These are phyloP conservation scores for Aspergillus sclerotioniger DNA, from an alignment of 495 filamentous ascomycete species.

Conservation along the genomic window DNA sequence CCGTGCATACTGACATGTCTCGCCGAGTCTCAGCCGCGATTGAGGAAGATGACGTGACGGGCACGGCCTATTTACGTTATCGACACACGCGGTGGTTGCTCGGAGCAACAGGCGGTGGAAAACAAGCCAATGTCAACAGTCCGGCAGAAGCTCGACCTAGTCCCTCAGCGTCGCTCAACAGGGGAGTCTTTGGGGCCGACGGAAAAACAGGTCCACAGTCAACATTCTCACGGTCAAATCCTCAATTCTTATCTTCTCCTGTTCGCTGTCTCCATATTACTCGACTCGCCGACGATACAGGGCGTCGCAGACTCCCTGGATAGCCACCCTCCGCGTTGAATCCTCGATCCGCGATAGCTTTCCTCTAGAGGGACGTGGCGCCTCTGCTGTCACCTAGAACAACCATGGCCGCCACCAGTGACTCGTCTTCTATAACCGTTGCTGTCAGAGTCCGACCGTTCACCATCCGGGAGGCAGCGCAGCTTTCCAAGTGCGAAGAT, in stretches of 20 bases:
- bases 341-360: background rate
- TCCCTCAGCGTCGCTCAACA: constrained; percentile 16
- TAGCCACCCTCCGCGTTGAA: constrained; percentile 17
- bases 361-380: constrained; percentile 13
- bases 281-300: constrained; percentile 19
- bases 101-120: constrained; percentile 35
- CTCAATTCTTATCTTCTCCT: constrained; percentile 10
- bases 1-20: background rate
- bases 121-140: constrained; percentile 39
- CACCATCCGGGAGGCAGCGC: constrained; percentile 65
- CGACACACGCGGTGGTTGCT: constrained; percentile 28
- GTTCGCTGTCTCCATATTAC: constrained; percentile 7
- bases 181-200: constrained; percentile 13
- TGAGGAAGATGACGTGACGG: background rate
- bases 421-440: constrained; percentile 68
- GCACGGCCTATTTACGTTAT: constrained; percentile 2
- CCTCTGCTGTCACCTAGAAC: constrained; percentile 3
- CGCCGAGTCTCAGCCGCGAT: background rate
- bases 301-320: constrained; percentile 18
- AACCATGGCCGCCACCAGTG: constrained; percentile 54
- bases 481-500: constrained; percentile 75
- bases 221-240: constrained; percentile 20
- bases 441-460: constrained; percentile 92
- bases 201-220: constrained; percentile 22
- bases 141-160: constrained; percentile 18